phyloP scores from a whole-genome alignment of 306 rosid genomes.

The Oemleria cerasiformis region DNA sequence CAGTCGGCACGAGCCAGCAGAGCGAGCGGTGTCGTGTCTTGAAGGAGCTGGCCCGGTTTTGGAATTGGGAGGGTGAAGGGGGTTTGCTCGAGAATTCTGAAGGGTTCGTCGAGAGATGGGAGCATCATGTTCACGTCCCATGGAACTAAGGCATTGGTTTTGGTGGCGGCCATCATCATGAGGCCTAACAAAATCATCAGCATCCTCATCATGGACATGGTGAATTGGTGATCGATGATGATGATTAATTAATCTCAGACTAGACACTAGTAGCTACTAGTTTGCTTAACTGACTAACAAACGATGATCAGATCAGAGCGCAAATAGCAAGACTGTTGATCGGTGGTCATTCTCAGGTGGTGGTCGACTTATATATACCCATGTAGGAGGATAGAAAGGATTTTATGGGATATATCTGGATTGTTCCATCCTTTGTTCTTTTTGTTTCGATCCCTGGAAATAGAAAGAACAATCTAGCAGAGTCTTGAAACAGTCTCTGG shows the following conservation, averaged over 20 bases:
- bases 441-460: neutral
- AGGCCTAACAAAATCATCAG: neutral
- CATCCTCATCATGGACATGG: too few relatives aligned
- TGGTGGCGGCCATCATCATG: neutral
- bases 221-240: too few relatives aligned
- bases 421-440: neutral
- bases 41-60: neutral
- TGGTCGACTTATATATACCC: neutral
- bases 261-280: too few relatives aligned
- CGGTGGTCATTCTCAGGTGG: too few relatives aligned
- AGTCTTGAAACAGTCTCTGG: neutral
- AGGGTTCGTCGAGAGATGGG: conserved; percentile 34
- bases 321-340: too few relatives aligned
- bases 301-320: too few relatives aligned
- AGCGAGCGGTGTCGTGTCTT: conserved; percentile 19
- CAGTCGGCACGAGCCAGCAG: conserved; percentile 48
- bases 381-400: too few relatives aligned
- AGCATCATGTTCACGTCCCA: conserved; percentile 17
- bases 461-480: neutral
- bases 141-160: conserved; percentile 30
- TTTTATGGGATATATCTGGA: neutral
- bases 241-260: too few relatives aligned
- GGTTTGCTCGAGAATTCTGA: conserved; percentile 41
- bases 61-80: conserved; percentile 23
- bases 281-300: too few relatives aligned